phyloP scores from a whole-genome alignment of 768 basidiomycete species.

The Naganishia antarctica region DNA sequence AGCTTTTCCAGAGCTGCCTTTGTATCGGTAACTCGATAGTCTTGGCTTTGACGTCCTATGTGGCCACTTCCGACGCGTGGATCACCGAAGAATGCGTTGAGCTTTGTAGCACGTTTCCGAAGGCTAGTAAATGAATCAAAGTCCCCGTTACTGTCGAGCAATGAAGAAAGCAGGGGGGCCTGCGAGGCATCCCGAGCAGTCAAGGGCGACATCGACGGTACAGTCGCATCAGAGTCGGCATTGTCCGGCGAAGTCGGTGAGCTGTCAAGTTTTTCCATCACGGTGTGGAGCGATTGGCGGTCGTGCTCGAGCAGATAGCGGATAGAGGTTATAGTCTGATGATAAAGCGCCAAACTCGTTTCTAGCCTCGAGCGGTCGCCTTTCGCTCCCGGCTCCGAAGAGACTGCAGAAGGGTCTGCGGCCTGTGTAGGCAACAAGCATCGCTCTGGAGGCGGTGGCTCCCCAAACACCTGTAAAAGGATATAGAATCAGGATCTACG shows the following conservation, averaged over 20 bases:
- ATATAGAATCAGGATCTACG: too few species aligned
- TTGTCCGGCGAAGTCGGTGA: not conserved
- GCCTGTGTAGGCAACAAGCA: not conserved
- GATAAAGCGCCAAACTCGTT: not conserved
- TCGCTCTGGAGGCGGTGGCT: not conserved
- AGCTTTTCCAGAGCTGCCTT: slow-evolving; percentile 13
- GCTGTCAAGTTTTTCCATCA: not conserved
- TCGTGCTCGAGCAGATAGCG: slow-evolving; percentile 11
- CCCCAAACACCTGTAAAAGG: slow-evolving; percentile 15
- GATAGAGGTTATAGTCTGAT: not conserved
- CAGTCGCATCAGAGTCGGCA: not conserved
- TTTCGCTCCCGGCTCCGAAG: too few species aligned
- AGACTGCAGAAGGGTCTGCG: not conserved
- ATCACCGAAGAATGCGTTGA: slow-evolving; percentile 16
- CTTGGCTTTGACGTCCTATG: not conserved
- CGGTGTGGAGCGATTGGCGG: not conserved
- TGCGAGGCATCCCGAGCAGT: too few species aligned
- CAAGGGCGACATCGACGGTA: too few species aligned
- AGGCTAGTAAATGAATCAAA: not conserved
- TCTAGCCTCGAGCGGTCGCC: not conserved
- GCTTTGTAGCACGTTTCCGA: slow-evolving; percentile 2
- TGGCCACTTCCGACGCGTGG: not conserved
- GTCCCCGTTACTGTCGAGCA: not conserved
- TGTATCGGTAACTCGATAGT: not conserved
- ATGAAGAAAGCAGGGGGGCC: too few species aligned